A percentile compares a stretch with the other conserved stretches of the same genome.
phyloP scores from a whole-genome alignment of 1,284 basidiomycete species.

The Hortiboletus rubellus region DNA sequence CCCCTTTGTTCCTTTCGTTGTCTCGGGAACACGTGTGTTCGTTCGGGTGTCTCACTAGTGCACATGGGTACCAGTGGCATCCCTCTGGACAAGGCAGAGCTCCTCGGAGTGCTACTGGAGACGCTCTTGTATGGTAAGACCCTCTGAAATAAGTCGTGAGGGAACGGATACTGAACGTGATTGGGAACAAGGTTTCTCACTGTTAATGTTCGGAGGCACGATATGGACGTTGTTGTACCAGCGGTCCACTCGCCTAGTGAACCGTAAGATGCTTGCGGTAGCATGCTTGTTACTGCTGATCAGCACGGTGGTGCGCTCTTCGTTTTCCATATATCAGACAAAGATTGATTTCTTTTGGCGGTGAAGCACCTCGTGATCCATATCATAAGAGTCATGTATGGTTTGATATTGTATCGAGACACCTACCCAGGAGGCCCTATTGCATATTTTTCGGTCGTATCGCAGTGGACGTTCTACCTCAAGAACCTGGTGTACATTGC shows the following conservation, averaged over 20 bases:
- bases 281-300: background rate
- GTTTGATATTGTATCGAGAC: background rate
- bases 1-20: too few species aligned
- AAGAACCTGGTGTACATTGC: background rate
- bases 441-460: background rate
- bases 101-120: constrained; percentile 1
- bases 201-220: constrained; percentile 2
- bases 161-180: background rate
- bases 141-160: background rate
- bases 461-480: background rate
- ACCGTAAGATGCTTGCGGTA: background rate
- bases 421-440: constrained; percentile 4
- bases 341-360: too few species aligned
- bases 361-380: constrained; percentile 19
- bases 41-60: background rate
- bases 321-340: too few species aligned
- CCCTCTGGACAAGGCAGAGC: constrained; percentile 9
- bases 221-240: background rate
- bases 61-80: background rate
- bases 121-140: constrained; percentile 3
- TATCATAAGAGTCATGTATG: constrained; percentile 10
- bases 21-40: too few species aligned
- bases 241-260: background rate
- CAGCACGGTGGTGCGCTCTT: too few species aligned
- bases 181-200: background rate